Percentiles rank a stretch among this genome's conserved stretches.
Conservation (phyloP, 257 asterid species). For the Rauvolfia tetraphylla region DNA sequence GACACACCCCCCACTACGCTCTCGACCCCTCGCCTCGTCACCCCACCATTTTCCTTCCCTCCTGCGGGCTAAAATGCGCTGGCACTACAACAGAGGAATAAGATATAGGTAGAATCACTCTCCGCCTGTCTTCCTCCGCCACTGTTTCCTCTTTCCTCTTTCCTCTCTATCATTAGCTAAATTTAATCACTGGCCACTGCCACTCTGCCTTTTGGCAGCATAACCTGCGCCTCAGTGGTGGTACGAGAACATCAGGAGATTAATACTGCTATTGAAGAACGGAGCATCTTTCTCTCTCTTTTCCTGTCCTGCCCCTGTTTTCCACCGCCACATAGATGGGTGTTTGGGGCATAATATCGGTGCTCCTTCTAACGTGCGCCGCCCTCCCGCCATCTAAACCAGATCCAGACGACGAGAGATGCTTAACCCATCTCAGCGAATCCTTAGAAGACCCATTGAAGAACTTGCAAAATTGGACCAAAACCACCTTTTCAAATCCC, state of each 20-base stretch:
- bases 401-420: conserved; percentile 81
- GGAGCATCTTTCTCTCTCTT: neutral
- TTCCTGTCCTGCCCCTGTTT: neutral
- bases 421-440: conserved; percentile 59
- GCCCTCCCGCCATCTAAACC: conserved; percentile 38
- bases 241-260: neutral
- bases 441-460: conserved; percentile 63
- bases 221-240: conserved; percentile 1
- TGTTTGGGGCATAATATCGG: conserved; percentile 23
- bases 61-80: conserved; percentile 1
- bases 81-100: neutral
- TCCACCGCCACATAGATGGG: conserved; percentile 30
- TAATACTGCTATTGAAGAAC: neutral
- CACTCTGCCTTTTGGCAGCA: neutral
- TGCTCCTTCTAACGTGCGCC: conserved; percentile 32
- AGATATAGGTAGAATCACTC: neutral
- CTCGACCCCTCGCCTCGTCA: too few species aligned
- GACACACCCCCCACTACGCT: neutral
- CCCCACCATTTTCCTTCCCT: neutral
- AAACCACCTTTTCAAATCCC: conserved; percentile 52
- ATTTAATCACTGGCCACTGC: neutral
- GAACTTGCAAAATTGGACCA: conserved; percentile 77
- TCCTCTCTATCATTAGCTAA: neutral
- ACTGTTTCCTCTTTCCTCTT: neutral
- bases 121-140: neutral